Base-by-base conservation (phyloP, 2,329 filamentous ascomycete species). In the Colletotrichum sp. region DNA sequence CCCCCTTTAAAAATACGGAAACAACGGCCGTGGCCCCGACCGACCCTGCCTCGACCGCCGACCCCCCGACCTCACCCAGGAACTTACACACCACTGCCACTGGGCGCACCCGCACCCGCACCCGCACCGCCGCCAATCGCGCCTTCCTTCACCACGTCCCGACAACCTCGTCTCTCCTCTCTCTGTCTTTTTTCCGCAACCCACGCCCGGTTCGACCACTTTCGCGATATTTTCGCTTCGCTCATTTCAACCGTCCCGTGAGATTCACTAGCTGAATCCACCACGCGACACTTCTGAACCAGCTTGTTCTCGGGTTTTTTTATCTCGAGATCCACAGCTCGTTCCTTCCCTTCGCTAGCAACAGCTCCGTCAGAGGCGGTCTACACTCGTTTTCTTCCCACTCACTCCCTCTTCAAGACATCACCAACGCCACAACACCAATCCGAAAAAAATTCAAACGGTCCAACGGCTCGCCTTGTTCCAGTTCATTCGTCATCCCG, bases 311-410 rank as follows among this genome's bases (percentile, higher is more conserved):
- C n/a, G 58, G 28, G 18, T 18, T 16, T 63, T 63, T 63, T 34
- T 32, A 32, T 34, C 36, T 32, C 36, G 57, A 55, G 64, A 34
- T 34, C 58, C 48, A 77, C 73, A 43, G 28, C 60, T 72, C 73
- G 58, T 75, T 77, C 69, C 34, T 68, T 74, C 43, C 74, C 30
- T 70, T 68, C 74, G 24, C 30, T 52, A 43, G 5, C 43, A 48
- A 48, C 18, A 69, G 68, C 65, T 58, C 61, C 74, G 61, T 71
- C 74, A 71, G 73, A 58, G 73, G 73, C 70, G 70, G 73, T 65
- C 32, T 36, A 76, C 71, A 67, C 43, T 76, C 57, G 61, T 75
- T 76, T 63, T 65, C 30, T 52, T 61, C 21, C 61, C 48, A 61
- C 64, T 34, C 34, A 48, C 43, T 48, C 43, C n/a, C 43, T 48